A percentile compares a stretch with the other conserved stretches of the same genome.
These are phyloP conservation scores for Trichothecium roseum DNA, from an alignment of 2,329 filamentous ascomycete species.

Conservation along the genomic window DNA sequence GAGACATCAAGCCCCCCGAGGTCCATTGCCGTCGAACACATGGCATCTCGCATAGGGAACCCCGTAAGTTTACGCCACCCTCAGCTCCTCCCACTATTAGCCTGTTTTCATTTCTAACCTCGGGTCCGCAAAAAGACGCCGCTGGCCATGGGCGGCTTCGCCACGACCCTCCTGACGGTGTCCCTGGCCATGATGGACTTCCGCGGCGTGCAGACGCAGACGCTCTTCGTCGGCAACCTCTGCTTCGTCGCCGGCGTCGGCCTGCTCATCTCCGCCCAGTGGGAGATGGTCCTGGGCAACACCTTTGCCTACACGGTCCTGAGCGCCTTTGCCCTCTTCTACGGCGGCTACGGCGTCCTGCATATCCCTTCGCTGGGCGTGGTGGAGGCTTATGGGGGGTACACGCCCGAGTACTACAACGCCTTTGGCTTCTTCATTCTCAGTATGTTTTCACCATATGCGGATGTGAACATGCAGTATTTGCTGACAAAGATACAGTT, in stretches of 20 bases:
- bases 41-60: no score
- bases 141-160: conserved; percentile 17
- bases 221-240: conserved; percentile 15
- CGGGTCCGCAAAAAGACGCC: conserved; percentile 11
- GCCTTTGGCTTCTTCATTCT: conserved; percentile 17
- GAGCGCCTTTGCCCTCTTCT: conserved; percentile 17
- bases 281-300: conserved; percentile 15
- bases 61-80: no score
- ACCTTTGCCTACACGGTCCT: conserved; percentile 17
- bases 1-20: no score
- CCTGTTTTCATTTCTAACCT: no score
- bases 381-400: conserved; percentile 14
- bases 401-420: conserved; percentile 15
- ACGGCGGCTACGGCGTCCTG: conserved; percentile 16
- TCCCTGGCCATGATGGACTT: conserved; percentile 18
- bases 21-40: no score
- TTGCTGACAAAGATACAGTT: no score
- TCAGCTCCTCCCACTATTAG: no score
- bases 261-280: conserved; percentile 17
- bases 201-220: conserved; percentile 15
- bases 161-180: conserved; percentile 14
- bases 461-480: no score
- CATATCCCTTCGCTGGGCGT: conserved; percentile 14
- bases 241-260: conserved; percentile 17
- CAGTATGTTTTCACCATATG: conserved; percentile 6